Evolutionary conservation across 805 yeast species (phyloP), one percentile per base, ranked within the genome.

Genomic region (Brettanomyces naardenensis): DNA sequence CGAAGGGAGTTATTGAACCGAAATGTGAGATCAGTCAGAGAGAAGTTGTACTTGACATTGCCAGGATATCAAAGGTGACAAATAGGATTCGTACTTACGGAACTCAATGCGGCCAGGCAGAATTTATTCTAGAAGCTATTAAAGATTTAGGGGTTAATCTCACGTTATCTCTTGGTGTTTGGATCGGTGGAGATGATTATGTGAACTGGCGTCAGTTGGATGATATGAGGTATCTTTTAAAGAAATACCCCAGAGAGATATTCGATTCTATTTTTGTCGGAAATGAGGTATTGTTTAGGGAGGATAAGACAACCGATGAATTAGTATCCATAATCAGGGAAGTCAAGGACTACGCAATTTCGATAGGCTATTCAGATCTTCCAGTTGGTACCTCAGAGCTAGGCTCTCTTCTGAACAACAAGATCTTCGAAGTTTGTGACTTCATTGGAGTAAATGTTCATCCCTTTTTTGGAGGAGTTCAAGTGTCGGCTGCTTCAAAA

Each of bases 361-460:
- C 54, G 3, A 52, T 62, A 6, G 54, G 62, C 28, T 54, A 42
- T 31, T 61, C 53, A 31, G 62, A 58, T 28, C 47, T 79, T 11
- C 75, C 76, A 1, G 73, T 80, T 3, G 87, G 86, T 2, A 75
- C 82, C 0, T 65, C 80, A 0, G 87, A 80, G 33, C 53, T 74
- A 28, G 81, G 80, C 0, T 65, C 75, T 1, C 56, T 60, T 28
- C 57, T 75, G 29, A 63, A 62, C 21, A 42, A 51, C 3, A 59
- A 59, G 3, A 46, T 76, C 21, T 48, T 73, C 22, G 47, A 54
- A 26, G 58, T 51, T 2, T 68, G 75, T 45, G 86, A 80, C 47
- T 55, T 78, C 9, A 52, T 75, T 23, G 87, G 85, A 0, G 74
- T 78, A 6, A 79, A 78, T 48, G 61, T 77, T 4, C 83, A 78